These are phyloP conservation scores for Hymenoscyphus infarciens DNA, from an alignment of 2,329 filamentous ascomycete species.

Conservation along the genomic window DNA sequence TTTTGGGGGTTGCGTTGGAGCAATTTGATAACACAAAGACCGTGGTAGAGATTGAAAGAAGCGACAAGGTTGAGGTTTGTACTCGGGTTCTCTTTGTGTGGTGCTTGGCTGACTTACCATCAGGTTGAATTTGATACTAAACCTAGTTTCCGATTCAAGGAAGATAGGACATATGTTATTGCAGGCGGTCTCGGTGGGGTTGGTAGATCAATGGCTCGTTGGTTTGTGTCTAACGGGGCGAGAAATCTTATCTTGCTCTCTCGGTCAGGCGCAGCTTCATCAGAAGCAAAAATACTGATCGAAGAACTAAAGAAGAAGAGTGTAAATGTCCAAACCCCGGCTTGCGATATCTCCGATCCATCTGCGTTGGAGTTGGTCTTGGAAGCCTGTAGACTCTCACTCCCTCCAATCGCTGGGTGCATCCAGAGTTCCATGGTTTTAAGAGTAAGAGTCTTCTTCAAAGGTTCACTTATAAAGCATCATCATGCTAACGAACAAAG, in stretches of 20 bases:
- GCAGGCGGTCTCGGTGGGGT: slow-evolving; percentile 34
- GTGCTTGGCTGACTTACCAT: not conserved
- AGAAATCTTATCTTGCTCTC: slow-evolving; percentile 32
- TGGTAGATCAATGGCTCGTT: slow-evolving; percentile 25
- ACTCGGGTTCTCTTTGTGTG: not conserved
- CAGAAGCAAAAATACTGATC: slow-evolving; percentile 9
- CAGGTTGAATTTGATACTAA: not conserved
- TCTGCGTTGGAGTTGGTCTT: slow-evolving; percentile 20
- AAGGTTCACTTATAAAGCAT: not conserved
- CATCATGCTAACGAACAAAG: slow-evolving; percentile 11
- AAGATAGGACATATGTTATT: slow-evolving; percentile 29
- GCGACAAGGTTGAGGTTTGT: not conserved
- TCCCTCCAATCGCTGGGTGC: slow-evolving; percentile 39
- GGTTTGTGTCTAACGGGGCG: slow-evolving; percentile 27
- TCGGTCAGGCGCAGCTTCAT: slow-evolving; percentile 17
- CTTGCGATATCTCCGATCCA: slow-evolving; percentile 46
- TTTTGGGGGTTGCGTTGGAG: not conserved
- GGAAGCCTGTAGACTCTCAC: not conserved
- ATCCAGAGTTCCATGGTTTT: slow-evolving; percentile 47
- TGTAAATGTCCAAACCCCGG: slow-evolving; percentile 42
- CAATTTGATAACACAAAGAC: not conserved
- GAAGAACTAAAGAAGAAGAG: slow-evolving; percentile 28
- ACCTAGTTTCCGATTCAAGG: slow-evolving; percentile 15
- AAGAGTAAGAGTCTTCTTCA: slow-evolving; percentile 5
- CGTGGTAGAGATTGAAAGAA: not conserved